Percentiles rank a stretch among this genome's conserved stretches.
phyloP scores from a whole-genome alignment of 441 rosid species.

The Dalechampia spathulata region DNA sequence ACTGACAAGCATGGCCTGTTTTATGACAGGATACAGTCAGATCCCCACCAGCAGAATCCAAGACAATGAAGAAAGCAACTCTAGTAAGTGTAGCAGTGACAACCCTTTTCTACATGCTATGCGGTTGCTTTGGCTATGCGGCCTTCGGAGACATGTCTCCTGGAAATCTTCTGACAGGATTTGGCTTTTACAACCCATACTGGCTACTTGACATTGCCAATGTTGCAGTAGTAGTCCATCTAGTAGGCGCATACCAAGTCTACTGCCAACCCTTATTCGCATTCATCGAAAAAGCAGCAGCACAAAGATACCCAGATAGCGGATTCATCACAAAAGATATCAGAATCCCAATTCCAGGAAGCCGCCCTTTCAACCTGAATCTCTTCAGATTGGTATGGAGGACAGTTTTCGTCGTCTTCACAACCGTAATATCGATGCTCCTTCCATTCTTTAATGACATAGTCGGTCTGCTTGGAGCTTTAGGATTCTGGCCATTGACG shows the following conservation, averaged over 20 bases:
- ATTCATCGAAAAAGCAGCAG: constrained; percentile 51
- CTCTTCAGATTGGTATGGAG: constrained; percentile 68
- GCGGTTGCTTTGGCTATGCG: constrained; percentile 86
- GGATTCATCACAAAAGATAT: constrained; percentile 47
- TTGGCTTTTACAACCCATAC: constrained; percentile 70
- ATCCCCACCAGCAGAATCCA: constrained; percentile 70
- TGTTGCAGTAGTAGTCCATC: constrained; percentile 68
- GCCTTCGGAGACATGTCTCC: constrained; percentile 82
- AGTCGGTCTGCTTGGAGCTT: constrained; percentile 70
- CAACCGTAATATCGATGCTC: constrained; percentile 72
- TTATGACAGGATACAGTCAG: constrained; percentile 54
- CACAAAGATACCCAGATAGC: constrained; percentile 37
- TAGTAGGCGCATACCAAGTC: constrained; percentile 84
- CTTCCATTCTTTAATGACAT: constrained; percentile 80
- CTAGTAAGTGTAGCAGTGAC: constrained; percentile 50
- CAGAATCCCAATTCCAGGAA: constrained; percentile 40
- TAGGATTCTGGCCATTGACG: constrained; percentile 85
- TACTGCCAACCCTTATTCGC: constrained; percentile 76
- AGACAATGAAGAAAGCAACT: constrained; percentile 73
- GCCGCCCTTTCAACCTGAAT: constrained; percentile 37
- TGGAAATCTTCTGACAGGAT: constrained; percentile 67
- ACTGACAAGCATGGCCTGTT: neutral
- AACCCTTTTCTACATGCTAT: constrained; percentile 73
- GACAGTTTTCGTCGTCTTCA: constrained; percentile 52
- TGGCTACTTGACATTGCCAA: constrained; percentile 95